A percentile compares a stretch with the other conserved stretches of the same genome.
These are phyloP conservation scores for Podaxis sp. DNA, from an alignment of 768 basidiomycete species.

Conservation along the genomic window DNA sequence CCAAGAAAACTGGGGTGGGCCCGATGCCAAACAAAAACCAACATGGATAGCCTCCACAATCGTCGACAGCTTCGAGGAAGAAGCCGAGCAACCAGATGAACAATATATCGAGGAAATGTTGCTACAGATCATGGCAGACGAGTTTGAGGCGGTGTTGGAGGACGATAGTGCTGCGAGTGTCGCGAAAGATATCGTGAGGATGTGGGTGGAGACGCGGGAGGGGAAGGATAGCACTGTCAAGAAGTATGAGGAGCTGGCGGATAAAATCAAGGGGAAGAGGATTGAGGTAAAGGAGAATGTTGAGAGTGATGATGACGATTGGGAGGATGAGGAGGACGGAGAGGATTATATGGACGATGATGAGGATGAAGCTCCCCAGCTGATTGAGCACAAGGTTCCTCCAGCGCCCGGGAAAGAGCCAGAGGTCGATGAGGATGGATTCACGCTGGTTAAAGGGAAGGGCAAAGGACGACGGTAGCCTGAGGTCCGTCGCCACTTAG, in stretches of 20 bases:
- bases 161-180: constrained; percentile 79
- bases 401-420: constrained; percentile 47
- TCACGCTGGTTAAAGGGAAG: constrained; percentile 71
- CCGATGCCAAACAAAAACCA: constrained; percentile 62
- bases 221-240: constrained; percentile 47
- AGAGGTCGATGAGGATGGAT: constrained; percentile 89
- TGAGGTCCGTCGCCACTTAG: neutral
- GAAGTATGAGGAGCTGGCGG: constrained; percentile 63
- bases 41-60: constrained; percentile 82
- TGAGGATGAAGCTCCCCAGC: constrained; percentile 37
- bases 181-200: constrained; percentile 61
- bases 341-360: constrained; percentile 26
- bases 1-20: constrained; percentile 83
- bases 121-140: constrained; percentile 80
- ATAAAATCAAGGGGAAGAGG: constrained; percentile 52
- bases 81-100: constrained; percentile 47
- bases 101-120: constrained; percentile 80
- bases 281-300: constrained; percentile 44
- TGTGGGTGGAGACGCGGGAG: constrained; percentile 55
- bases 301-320: constrained; percentile 38
- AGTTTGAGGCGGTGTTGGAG: constrained; percentile 80
- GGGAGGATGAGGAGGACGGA: constrained; percentile 38
- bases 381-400: constrained; percentile 35
- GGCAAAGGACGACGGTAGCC: constrained; percentile 40
- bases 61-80: constrained; percentile 73